phyloP scores from a whole-genome alignment of 768 basidiomycete genomes.

The Tephrocybe rancida region DNA sequence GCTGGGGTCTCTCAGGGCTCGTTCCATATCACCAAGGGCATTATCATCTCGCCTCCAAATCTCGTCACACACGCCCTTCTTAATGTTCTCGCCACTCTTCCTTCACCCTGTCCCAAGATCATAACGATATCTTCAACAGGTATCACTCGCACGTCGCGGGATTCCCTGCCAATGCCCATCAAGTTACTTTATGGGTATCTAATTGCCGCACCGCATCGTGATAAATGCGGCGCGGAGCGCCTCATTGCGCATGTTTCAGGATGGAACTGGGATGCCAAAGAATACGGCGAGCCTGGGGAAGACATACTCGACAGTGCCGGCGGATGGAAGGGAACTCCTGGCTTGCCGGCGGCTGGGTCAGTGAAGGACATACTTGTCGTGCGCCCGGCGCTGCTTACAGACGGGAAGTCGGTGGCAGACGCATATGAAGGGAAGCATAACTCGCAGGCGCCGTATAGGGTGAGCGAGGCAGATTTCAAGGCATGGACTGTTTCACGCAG shows the following conservation, averaged over 20 bases:
- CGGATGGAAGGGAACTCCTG: conserved; percentile 44
- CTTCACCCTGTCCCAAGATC: conserved; percentile 44
- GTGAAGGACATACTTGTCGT: conserved; percentile 51
- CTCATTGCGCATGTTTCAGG: conserved; percentile 49
- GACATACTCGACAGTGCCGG: conserved; percentile 41
- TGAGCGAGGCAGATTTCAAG: conserved; percentile 43
- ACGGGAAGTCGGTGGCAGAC: conserved; percentile 52
- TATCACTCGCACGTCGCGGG: conserved; percentile 46
- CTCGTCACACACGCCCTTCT: conserved; percentile 60
- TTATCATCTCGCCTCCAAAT: conserved; percentile 50
- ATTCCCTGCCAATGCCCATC: conserved; percentile 46
- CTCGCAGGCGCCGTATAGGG: conserved; percentile 37
- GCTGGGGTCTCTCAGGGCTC: conserved; percentile 8
- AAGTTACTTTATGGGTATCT: conserved; percentile 51
- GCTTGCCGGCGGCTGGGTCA: conserved; percentile 45
- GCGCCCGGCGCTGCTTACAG: conserved; percentile 59
- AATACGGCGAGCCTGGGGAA: conserved; percentile 37
- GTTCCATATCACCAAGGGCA: conserved; percentile 50
- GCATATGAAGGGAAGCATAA: conserved; percentile 11
- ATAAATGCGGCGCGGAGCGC: conserved; percentile 65
- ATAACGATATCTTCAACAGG: conserved; percentile 57
- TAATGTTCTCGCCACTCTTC: conserved; percentile 58
- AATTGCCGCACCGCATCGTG: conserved; percentile 49
- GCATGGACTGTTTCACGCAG: conserved; percentile 58
- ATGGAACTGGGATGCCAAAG: conserved; percentile 45